Base-by-base conservation (phyloP, 2,329 filamentous ascomycete species). In the Aspergillus phoenicis region DNA sequence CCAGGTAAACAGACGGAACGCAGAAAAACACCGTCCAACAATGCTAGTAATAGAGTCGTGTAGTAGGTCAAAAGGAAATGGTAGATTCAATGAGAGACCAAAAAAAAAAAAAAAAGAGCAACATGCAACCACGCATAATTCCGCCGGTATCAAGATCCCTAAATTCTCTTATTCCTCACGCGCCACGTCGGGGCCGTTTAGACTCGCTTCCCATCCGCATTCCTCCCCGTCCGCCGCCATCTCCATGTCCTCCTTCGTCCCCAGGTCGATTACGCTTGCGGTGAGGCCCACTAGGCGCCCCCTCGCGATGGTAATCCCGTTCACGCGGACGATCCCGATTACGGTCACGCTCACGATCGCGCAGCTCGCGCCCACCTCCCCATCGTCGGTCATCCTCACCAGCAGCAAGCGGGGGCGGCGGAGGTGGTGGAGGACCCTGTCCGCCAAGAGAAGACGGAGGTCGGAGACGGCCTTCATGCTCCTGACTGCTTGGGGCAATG, bases 151-250 rank as follows among this genome's bases (percentile, higher is more conserved):
- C 28, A 41, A 20, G 33, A 17, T 52, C 60, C 28, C 15, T 36
- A 11, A 13, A 56, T 33, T 26, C 11, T 26, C 22, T 30, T 30
- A 6, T 36, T n/a, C 28, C 43, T 75, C 64, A 78, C 26, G 66
- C 67, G 52, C 78, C 78, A 55, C 78, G 73, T 59, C 78, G 75
- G 49, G 74, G 70, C 47, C 78, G 74, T 64, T 80, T 80, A 62
- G 67, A 78, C 13, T 80, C 78, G 58, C 71, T 71, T 13, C 75
- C 73, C 64, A 73, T 73, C n/a, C 78, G 68, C 59, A 70, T 72
- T n/a, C 76, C 77, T 41, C 75, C 71, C 36, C 77, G 70, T 15
- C 64, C 68, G 38, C 67, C 67, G 39, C 69, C 60, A 15, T 72
- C 70, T 30, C 65, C 68, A 43, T 67, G 69, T 53, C 66, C 69